phyloP scores from a whole-genome alignment of 306 rosid genomes.

The Ormosia emarginata region DNA sequence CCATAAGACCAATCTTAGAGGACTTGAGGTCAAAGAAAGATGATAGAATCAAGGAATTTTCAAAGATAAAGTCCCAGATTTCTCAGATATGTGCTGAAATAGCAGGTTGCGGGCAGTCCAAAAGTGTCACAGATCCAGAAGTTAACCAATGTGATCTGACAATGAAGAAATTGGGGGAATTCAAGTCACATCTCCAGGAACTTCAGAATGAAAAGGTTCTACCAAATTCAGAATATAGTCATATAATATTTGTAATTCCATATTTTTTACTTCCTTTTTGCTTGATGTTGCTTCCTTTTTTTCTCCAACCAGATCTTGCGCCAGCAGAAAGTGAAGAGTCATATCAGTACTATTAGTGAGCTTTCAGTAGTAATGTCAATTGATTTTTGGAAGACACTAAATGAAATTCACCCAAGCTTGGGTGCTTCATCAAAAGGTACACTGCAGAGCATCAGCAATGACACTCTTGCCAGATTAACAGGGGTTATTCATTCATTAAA shows the following conservation, averaged over 20 bases:
- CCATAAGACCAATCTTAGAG: slow-evolving; percentile 59
- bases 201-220: slow-evolving; percentile 81
- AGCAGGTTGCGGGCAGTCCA: slow-evolving; percentile 49
- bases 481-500: slow-evolving; percentile 59
- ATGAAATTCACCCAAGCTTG: slow-evolving; percentile 78
- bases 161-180: slow-evolving; percentile 63
- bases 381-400: slow-evolving; percentile 54
- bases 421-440: slow-evolving; percentile 40
- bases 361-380: slow-evolving; percentile 70
- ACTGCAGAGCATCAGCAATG: slow-evolving; percentile 70
- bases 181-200: slow-evolving; percentile 69
- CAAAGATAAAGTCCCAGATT: slow-evolving; percentile 60
- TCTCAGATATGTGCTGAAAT: slow-evolving; percentile 62
- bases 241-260: neutral
- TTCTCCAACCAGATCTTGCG: slow-evolving; percentile 57
- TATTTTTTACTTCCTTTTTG: neutral
- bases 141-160: slow-evolving; percentile 50
- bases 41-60: slow-evolving; percentile 56
- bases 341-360: slow-evolving; percentile 49
- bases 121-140: slow-evolving; percentile 35
- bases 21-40: slow-evolving; percentile 71
- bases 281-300: slow-evolving; percentile 6
- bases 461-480: slow-evolving; percentile 76
- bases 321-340: slow-evolving; percentile 58
- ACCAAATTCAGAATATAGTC: slow-evolving; percentile 7